phyloP scores from a whole-genome alignment of 78 protist species.

The Protostelium mycophagum region DNA sequence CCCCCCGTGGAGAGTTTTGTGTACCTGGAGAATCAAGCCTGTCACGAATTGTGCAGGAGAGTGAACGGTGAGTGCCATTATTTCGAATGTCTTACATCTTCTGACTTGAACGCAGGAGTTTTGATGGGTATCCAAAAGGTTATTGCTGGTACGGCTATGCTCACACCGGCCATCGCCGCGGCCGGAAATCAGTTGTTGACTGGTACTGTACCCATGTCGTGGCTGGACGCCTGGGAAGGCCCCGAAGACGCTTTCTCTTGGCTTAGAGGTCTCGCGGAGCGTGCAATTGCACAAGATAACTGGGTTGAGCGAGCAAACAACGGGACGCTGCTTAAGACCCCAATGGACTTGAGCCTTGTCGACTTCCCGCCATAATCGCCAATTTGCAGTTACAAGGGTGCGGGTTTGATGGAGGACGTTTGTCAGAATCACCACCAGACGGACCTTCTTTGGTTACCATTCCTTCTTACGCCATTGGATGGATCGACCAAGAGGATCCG shows the following conservation, averaged over 20 bases:
- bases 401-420: not conserved
- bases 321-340: conserved; percentile 12
- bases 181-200: conserved; percentile 17
- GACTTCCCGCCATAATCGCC: not conserved
- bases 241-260: conserved; percentile 46
- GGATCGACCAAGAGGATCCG: not conserved
- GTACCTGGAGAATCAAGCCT: not conserved
- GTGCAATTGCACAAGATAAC: conserved; percentile 20
- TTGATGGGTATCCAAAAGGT: conserved; percentile 16
- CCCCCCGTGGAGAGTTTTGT: conserved; percentile 29
- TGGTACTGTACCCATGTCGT: conserved; percentile 41
- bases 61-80: not conserved
- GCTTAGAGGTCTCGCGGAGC: conserved; percentile 9
- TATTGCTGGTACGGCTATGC: conserved; percentile 40
- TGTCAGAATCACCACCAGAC: not conserved
- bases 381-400: conserved; percentile 51
- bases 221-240: conserved; percentile 62
- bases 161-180: conserved; percentile 9
- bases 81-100: too few species aligned
- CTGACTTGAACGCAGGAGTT: not conserved
- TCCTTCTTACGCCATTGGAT: conserved; percentile 10
- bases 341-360: conserved; percentile 1
- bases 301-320: not conserved
- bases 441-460: not conserved
- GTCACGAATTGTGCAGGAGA: not conserved